Percentiles rank a stretch among this genome's conserved stretches.
phyloP scores from a whole-genome alignment of 2,329 filamentous ascomycete species.

The Trichoderma sp. region DNA sequence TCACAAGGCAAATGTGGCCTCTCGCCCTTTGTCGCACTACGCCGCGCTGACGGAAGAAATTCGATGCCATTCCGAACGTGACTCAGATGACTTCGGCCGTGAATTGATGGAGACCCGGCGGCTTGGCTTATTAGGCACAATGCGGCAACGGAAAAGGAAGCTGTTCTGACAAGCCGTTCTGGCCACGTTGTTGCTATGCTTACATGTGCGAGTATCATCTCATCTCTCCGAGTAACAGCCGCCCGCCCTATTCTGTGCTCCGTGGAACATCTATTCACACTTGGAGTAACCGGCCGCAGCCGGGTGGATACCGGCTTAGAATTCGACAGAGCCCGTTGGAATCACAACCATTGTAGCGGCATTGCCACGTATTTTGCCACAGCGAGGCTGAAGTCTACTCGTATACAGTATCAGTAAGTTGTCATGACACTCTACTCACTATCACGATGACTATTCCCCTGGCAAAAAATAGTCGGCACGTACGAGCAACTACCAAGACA shows the following conservation, averaged over 20 bases:
- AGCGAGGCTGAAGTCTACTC: neutral
- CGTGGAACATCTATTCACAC: neutral
- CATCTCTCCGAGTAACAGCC: neutral
- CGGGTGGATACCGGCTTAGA: neutral
- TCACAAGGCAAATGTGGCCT: conserved; percentile 20
- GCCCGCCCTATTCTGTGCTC: neutral
- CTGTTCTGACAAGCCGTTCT: neutral
- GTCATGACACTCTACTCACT: neutral
- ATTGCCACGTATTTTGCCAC: neutral
- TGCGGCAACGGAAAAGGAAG: conserved; percentile 3
- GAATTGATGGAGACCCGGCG: neutral
- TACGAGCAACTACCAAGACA: neutral
- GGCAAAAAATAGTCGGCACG: neutral
- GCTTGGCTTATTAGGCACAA: neutral
- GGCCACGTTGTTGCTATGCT: neutral
- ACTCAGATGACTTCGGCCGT: conserved; percentile 3
- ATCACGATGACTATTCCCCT: neutral
- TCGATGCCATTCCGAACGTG: conserved; percentile 15
- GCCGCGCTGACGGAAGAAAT: conserved; percentile 2
- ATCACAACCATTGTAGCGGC: neutral
- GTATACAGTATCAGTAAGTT: neutral
- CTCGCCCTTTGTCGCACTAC: neutral
- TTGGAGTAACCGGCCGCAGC: neutral
- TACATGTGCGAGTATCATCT: neutral
- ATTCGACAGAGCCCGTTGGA: neutral